Evolutionary conservation across 345 rosid genomes (phyloP).

Genomic region (Salix suchowensis): DNA sequence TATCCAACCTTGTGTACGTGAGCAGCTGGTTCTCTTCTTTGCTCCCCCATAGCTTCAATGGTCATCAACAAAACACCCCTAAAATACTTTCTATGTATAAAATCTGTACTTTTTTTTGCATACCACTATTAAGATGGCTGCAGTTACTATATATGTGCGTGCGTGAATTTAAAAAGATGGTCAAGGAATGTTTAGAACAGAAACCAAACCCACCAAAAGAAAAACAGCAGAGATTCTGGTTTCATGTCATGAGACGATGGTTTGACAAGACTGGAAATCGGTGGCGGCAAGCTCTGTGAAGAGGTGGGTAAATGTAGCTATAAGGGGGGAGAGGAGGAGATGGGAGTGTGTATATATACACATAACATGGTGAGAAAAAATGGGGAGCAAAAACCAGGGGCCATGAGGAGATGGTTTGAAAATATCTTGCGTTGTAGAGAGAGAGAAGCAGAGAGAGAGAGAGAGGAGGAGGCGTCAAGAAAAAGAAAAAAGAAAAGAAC

Average conservation of each 20-base stretch:
- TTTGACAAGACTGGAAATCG: neutral
- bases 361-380: neutral
- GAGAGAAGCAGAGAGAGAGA: neutral
- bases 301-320: neutral
- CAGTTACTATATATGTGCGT: neutral
- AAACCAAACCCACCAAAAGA: neutral
- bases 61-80: slow-evolving; percentile 5
- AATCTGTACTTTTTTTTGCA: neutral
- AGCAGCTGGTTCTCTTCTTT: slow-evolving; percentile 22
- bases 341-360: neutral
- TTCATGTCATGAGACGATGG: neutral
- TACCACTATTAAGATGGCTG: neutral
- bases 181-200: neutral
- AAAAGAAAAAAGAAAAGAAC: neutral
- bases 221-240: neutral
- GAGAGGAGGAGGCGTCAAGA: neutral
- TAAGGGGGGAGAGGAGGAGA: neutral
- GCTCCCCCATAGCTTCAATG: slow-evolving; percentile 34
- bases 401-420: slow-evolving; percentile 14
- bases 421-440: too few relatives aligned
- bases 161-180: too few relatives aligned
- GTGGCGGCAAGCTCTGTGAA: neutral
- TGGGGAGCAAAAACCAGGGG: slow-evolving; percentile 54
- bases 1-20: slow-evolving; percentile 34
- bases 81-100: too few relatives aligned